phyloP scores from a whole-genome alignment of 192 early-diverging fungal genomes.

The Backusella sp. region DNA sequence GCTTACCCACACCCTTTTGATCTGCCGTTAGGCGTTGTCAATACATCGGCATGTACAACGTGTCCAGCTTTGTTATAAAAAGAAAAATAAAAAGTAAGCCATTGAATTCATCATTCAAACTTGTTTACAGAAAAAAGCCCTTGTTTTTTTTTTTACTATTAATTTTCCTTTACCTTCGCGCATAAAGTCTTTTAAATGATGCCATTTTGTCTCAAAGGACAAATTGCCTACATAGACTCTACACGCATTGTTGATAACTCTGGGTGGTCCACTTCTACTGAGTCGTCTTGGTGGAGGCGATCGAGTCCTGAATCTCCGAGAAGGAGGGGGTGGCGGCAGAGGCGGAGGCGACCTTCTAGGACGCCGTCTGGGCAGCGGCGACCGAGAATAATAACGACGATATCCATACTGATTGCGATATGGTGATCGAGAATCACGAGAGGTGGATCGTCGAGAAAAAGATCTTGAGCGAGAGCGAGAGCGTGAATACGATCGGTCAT shows the following conservation, averaged over 20 bases:
- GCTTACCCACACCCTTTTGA: conserved; percentile 61
- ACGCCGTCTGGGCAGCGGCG: not conserved
- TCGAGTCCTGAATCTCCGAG: conserved; percentile 25
- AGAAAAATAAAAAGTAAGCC: not conserved
- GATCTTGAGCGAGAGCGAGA: conserved; percentile 16
- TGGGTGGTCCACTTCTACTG: not conserved
- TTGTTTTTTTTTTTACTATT: not conserved
- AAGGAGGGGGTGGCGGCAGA: conserved; percentile 3
- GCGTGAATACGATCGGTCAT: conserved; percentile 11
- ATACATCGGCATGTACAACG: conserved; percentile 77
- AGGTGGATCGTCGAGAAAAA: conserved; percentile 17
- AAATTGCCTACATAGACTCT: conserved; percentile 87
- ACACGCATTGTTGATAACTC: conserved; percentile 46
- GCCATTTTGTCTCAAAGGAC: conserved; percentile 71
- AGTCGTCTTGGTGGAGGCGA: conserved; percentile 11
- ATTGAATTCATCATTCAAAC: not conserved
- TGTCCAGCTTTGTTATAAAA: conserved; percentile 57
- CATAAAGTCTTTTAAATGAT: conserved; percentile 83
- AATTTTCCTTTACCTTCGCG: conserved; percentile 54
- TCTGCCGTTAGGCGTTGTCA: conserved; percentile 55
- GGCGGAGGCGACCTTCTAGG: conserved; percentile 16
- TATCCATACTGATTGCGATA: conserved; percentile 14
- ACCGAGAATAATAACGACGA: conserved; percentile 9
- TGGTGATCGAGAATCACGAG: conserved; percentile 27
- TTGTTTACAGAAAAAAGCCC: not conserved